A percentile compares a stretch with the other conserved stretches of the same genome.
Conservation (phyloP, 441 rosid genomes). For the Kokia cookei region DNA sequence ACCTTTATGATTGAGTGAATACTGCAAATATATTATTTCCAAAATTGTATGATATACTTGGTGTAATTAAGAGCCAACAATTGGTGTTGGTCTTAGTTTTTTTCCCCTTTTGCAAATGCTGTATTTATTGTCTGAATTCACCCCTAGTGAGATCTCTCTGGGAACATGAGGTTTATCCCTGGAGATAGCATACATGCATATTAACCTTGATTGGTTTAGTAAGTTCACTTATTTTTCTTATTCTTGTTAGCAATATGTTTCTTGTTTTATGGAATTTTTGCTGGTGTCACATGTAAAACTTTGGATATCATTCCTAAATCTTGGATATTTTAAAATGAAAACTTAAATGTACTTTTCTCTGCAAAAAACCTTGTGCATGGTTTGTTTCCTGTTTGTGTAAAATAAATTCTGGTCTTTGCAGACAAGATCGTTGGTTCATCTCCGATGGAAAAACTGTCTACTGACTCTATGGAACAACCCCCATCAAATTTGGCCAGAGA, state of each 20-base stretch:
- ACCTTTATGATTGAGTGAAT: background rate
- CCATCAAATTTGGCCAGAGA: constrained; percentile 26
- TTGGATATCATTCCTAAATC: background rate
- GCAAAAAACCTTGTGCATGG: background rate
- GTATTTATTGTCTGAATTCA: background rate
- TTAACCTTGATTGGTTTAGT: background rate
- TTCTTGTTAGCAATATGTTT: background rate
- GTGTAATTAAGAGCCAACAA: background rate
- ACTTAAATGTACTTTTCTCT: background rate
- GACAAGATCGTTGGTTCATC: constrained; percentile 36
- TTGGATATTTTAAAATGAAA: background rate
- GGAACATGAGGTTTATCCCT: background rate
- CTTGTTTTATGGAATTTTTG: background rate
- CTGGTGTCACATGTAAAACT: background rate
- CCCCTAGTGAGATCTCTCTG: background rate
- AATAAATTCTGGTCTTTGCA: background rate
- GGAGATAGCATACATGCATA: background rate
- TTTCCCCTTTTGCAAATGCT: background rate
- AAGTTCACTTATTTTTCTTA: background rate
- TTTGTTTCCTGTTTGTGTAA: background rate
- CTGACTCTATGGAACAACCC: constrained; percentile 27
- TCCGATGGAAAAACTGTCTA: constrained; percentile 25
- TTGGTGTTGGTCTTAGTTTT: background rate
- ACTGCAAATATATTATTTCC: background rate
- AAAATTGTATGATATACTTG: background rate